phyloP scores from a whole-genome alignment of 1,284 basidiomycete species.

The Microbotryum intermedium region DNA sequence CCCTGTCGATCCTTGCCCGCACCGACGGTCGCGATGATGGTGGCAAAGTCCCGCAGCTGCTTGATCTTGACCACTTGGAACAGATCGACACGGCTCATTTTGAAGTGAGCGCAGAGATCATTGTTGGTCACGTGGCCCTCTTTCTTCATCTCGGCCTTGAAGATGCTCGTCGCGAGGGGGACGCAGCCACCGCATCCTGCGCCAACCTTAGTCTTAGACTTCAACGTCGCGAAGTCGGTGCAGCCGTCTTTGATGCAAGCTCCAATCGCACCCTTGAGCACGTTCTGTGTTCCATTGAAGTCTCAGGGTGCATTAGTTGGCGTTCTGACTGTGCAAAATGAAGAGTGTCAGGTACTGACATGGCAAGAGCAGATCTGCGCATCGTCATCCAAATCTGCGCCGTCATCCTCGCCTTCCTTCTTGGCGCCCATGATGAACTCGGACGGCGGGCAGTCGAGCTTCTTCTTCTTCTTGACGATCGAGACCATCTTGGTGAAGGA shows the following conservation, averaged over 20 bases:
- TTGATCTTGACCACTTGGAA: conserved; percentile 63
- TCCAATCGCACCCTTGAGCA: conserved; percentile 55
- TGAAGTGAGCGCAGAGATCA: conserved; percentile 60
- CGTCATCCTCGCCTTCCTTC: conserved; percentile 51
- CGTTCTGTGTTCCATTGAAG: conserved; percentile 44
- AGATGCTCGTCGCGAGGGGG: conserved; percentile 50
- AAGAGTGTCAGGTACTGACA: conserved; percentile 32
- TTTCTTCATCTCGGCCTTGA: conserved; percentile 61
- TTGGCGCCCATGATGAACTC: conserved; percentile 58
- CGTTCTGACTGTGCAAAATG: conserved; percentile 3
- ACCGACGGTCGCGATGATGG: conserved; percentile 52
- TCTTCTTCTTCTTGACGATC: conserved; percentile 65
- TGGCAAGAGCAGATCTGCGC: conserved; percentile 63
- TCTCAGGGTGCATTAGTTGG: too few relatives aligned
- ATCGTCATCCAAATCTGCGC: conserved; percentile 60
- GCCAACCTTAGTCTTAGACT: conserved; percentile 60
- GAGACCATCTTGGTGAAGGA: conserved; percentile 63
- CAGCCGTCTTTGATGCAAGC: conserved; percentile 50
- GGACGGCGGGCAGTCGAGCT: conserved; percentile 55
- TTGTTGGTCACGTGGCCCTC: conserved; percentile 56
- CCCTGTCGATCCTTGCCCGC: conserved; percentile 43
- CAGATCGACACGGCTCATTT: conserved; percentile 58
- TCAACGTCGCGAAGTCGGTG: conserved; percentile 52
- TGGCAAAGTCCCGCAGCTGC: conserved; percentile 51
- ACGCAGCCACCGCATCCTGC: conserved; percentile 65